Base-by-base conservation (phyloP, 768 basidiomycete species). In the Boletus patriciae region DNA sequence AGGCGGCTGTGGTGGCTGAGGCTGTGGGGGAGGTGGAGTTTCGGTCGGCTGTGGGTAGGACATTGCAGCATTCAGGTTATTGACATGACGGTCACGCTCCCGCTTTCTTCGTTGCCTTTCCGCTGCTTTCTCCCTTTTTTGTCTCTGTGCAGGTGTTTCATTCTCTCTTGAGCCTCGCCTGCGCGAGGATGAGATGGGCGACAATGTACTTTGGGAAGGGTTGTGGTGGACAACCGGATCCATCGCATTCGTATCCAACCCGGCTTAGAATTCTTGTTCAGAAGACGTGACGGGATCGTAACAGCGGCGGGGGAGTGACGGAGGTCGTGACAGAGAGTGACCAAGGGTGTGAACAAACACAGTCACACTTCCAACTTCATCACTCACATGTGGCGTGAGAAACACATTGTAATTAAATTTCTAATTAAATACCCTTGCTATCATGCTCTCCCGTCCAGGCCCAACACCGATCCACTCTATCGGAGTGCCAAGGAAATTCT, bases 391-490 rank as follows among this genome's bases (percentile, higher is more conserved):
- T 66, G 58, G 63, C 70, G 70, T 70, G 70, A 33, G 72, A 70
- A 50, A 43, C 0, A 48, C 50, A 43, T 23, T 29, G n/a, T 11
- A 23, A 48, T 38, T 47, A 16, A 10, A 36, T 33, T 7, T 43
- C 48, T 67, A 71, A 54, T 71, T 73, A 49, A 55, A 64, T 59
- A 60, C 29, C 57, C 55, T 63, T 43, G 70, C 73, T 49, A 86
- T 61, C 89, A 94, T 96, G 60, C 83, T 86, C 60, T 92, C 88
- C 55, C 95, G 73, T 18, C 78, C 90, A 16, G 96, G 92, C 1
- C 96, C 96, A 19, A 95, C 87, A 12, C 96, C 96, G 50, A 98
- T 93, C 89, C 92, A 98, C 73, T 88, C 85, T 54, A 98, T 79
- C 47, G 85, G 87, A 11, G 90, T 84, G 10, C 78, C 79, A 19